phyloP scores from a whole-genome alignment of 1,284 basidiomycete species.

The Papiliotrema flavescens region DNA sequence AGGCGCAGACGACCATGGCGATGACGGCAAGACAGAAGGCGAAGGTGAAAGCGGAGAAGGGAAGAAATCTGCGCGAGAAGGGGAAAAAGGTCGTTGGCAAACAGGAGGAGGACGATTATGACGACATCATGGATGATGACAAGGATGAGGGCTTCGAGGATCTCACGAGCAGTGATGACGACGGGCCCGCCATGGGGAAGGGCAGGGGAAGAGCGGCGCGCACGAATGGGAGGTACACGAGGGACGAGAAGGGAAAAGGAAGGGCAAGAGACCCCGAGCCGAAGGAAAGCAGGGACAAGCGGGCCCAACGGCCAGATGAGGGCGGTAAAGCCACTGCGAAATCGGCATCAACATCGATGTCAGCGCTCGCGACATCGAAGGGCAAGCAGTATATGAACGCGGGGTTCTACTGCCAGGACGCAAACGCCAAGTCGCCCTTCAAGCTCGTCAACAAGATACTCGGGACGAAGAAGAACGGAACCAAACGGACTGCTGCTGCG shows the following conservation, averaged over 20 bases:
- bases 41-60: constrained; percentile 1
- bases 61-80: neutral
- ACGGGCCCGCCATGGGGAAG: neutral
- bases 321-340: neutral
- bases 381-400: constrained; percentile 37
- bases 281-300: neutral
- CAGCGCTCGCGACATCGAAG: no score
- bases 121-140: neutral
- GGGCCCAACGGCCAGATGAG: no score
- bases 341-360: no score
- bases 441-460: constrained; percentile 33
- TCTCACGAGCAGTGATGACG: no score
- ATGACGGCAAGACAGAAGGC: neutral
- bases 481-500: neutral
- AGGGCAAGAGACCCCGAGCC: neutral
- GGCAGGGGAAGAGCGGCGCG: neutral
- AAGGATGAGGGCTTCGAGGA: neutral
- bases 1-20: neutral
- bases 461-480: constrained; percentile 1
- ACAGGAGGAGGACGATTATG: neutral
- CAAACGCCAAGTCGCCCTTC: constrained; percentile 20
- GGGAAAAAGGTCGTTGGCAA: neutral
- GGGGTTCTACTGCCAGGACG: constrained; percentile 42
- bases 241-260: constrained; percentile 2
- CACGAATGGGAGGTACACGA: neutral